Base-by-base conservation (phyloP, 1,139 yeast species). In the Fermentozyma sake region DNA sequence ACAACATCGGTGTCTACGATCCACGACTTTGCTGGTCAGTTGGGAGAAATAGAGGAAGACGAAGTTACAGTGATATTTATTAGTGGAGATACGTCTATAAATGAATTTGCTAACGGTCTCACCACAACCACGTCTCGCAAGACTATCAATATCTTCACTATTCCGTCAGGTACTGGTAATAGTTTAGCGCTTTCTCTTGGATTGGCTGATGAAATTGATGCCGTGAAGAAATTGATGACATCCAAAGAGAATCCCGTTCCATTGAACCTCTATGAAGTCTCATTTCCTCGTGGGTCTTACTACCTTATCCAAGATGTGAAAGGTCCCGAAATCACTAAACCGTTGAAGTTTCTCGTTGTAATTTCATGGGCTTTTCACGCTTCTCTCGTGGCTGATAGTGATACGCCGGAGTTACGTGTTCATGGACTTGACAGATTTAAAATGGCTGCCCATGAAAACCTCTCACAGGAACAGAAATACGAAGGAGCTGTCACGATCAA, bases 81-180 rank as follows among this genome's bases (percentile, higher is more conserved):
- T 13, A 82, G 94, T 26, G 96, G 96, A 1, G 96, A 87, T 45
- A 87, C 96, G 1, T 79, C 94, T 1, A 61, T 86, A 8, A 76
- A 72, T 28, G 97, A 87, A 50, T 76, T 87, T 34, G 46, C 85
- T 32, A 86, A 87, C 48, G 62, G 63, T 2, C 46, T 81, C 10
- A 27, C 31, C 1, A 22, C 29, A 1, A 36, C 34, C 4, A 30
- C 25, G 2, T 32, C 36, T 1, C 37, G 39, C 27, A 13, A 13
- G 10, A 16, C 44, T 37, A 27, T 68, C 23, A 45, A 50, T 9
- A 28, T 83, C 2, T 57, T 65, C 7, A 69, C 77, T 3, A 57
- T 87, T 13, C 95, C 96, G 0, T 66, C 78, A 30, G 97, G 97
- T 1, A 80, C 95, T 0, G 96, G 95, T 0, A 87, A 87, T 48